Evolutionary conservation across 805 yeast species (phyloP), one percentile per base, ranked within the genome.

Genomic region (Maudiozyma saulgeensis): DNA sequence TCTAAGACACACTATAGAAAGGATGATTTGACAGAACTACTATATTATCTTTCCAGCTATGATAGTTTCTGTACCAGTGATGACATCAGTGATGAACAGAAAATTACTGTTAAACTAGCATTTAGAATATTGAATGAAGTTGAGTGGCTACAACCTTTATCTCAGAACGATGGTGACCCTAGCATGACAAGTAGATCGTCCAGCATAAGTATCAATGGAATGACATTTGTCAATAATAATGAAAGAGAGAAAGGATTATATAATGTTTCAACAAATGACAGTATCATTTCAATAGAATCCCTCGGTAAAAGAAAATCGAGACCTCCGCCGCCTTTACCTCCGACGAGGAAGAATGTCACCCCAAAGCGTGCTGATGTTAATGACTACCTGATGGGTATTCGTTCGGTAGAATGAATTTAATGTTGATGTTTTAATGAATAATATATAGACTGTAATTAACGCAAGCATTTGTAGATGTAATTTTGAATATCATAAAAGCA

Each of bases 1-100:
- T 62, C 73, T 13, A 64, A 66, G 1, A 76, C 79, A 2, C 71
- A 71, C 8, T 87, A 88, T 64, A 83, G 86, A 57, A 71, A 68
- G 18, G 72, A 69, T 0, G 83, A 79, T 46, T 58, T 90, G 6
- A 54, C 66, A 6, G 73, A 75, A 6, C 66, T 83, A 8, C 67
- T 88, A 42, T 62, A 68, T 9, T 75, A 77, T 56, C 67, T 87
- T 43, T 54, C 63, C 15, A 50, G 53, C 12, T 49, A 54, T 13
- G 64, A 62, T 43, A 59, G 58, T 39, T 53, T 61, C 25, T 62
- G 64, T 44, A 48, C 58, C n/a, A 49, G 53, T 26, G 57, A 50
- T 18, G 53, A 52, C 23, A 50, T 52, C 7, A 49, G 52, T n/a
- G 44, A 49, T 6, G 68, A 64, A 42, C 66, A 63, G 7, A 56